Evolutionary conservation across 148 eudicot genomes (phyloP), one percentile per base, ranked within the genome.

Genomic region (Camellia lanceoleosa): DNA sequence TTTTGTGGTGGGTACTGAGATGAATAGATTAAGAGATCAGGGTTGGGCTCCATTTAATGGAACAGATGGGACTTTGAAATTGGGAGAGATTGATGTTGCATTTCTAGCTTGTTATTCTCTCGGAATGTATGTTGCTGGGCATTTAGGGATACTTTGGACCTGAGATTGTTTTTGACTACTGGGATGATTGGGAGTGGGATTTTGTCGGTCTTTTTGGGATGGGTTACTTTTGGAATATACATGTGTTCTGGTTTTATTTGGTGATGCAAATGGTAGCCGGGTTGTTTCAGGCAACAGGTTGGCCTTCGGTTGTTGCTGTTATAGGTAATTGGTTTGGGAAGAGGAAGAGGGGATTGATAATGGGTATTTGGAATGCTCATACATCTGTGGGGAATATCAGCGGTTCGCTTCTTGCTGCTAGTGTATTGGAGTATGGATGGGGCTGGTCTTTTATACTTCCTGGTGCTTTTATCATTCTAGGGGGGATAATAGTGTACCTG

Each of bases 361-460:
- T 96, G 99, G 99, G 99, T 43, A 69, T 96, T 46, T 96, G 99
- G 99, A 96, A 96, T 85, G 99, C 99, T 78, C 99, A 96, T 82
- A 96, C 99, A 8, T 96, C 99, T 5, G 86, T 93, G 8, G 99
- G 99, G 74, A 96, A 96, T 77, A 96, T 96, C 65, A 84, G 85
- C 38, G 99, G 99, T 2, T 92, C 99, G 0, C 90, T 96, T 68
- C 89, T 96, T 59, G 99, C 99, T 51, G 97, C 99, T 19, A 77
- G 97, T 75, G 97, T 96, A 69, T 85, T 96, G 81, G 80, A 96
- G 18, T 90, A 91, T 69, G 99, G 99, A 8, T 96, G 99, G 99
- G 99, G 99, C 51, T 96, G 97, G 99, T 92, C 95, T 69, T 93
- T 92, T 81, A 91, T 96, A 68, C 79, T 87, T 77, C 95, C 99